phyloP scores from a whole-genome alignment of 2,329 filamentous ascomycete genomes.

The Botryotinia calthae region DNA sequence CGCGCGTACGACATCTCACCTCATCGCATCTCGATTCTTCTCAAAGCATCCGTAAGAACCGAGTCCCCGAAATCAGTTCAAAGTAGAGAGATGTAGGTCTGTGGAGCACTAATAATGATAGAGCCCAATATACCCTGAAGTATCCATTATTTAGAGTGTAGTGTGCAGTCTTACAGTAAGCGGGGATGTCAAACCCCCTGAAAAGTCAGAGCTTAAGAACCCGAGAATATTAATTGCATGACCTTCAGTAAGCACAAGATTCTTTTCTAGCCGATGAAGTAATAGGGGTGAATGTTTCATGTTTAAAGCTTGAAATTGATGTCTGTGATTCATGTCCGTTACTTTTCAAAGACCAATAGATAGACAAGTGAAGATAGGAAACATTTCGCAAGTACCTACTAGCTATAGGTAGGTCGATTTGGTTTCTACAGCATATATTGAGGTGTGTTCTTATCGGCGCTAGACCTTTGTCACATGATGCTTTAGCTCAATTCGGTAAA shows the following conservation, averaged over 20 bases:
- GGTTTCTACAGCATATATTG: neutral
- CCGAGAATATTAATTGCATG: neutral
- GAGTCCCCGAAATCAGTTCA: neutral
- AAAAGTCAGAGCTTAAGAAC: neutral
- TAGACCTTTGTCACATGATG: neutral
- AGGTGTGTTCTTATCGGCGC: neutral
- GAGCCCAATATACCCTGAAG: neutral
- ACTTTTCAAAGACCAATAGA: neutral
- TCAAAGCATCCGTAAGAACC: neutral
- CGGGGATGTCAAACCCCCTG: constrained; percentile 11
- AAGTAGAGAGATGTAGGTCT: neutral
- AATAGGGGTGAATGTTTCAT: neutral
- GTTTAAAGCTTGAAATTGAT: neutral
- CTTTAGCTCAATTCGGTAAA: neutral
- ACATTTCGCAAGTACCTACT: neutral
- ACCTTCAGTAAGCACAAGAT: neutral
- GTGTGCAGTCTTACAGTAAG: neutral
- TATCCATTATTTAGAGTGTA: neutral
- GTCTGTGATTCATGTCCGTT: neutral
- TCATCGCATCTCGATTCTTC: neutral
- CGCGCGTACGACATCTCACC: neutral
- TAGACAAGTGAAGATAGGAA: neutral
- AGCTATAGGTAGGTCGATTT: neutral
- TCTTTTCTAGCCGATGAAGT: neutral
- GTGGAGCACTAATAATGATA: neutral